Evolutionary conservation across 208 protist genomes (phyloP), one percentile per base, ranked within the genome.

Genomic region (Trypanosoma scelopori): DNA sequence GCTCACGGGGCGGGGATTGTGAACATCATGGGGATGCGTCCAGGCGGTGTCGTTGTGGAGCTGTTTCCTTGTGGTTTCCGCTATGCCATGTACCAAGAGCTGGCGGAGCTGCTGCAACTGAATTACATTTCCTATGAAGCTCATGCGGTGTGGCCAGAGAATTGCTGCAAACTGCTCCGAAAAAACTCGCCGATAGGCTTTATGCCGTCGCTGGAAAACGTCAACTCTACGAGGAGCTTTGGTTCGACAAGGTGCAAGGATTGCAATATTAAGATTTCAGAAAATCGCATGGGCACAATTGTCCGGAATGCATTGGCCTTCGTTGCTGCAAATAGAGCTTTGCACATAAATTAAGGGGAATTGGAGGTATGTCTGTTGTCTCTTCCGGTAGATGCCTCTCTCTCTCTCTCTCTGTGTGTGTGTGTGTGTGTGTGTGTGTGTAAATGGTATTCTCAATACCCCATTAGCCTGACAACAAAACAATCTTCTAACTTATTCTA

Each of bases 51-150:
- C 16, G 67, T 75, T 20, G 49, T 79, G 23, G 68, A 74, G 55
- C 23, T 75, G 4, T 79, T 79, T 69, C 73, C 73, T 13, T 32
- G 65, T 48, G 74, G 64, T 45, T 79, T 75, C 60, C 55, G 58
- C 16, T 75, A 74, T 39, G 42, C 47, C 25, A 75, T 79, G 73
- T 79, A 70, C 55, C 49, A 79, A 48, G 73, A 79, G 49, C 52
- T 79, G 23, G 68, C 73, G 15, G 23, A 49, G 25, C 28, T 79
- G 16, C 27, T 79, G 32, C 52, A 48, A 39, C 12, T 79, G 20
- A 18, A 65, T 46, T 74, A 74, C 55, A 69, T 65, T 37, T 16
- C 50, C 0, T 71, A 67, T 42, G 73, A 74, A 61, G 64, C 53
- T 39, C 60, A 53, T 0, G n/a, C 27, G 7, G 62, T 70, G 25